These are phyloP conservation scores for Colletotrichum musae DNA, from an alignment of 2,329 filamentous ascomycete genomes.

Conservation along the genomic window DNA sequence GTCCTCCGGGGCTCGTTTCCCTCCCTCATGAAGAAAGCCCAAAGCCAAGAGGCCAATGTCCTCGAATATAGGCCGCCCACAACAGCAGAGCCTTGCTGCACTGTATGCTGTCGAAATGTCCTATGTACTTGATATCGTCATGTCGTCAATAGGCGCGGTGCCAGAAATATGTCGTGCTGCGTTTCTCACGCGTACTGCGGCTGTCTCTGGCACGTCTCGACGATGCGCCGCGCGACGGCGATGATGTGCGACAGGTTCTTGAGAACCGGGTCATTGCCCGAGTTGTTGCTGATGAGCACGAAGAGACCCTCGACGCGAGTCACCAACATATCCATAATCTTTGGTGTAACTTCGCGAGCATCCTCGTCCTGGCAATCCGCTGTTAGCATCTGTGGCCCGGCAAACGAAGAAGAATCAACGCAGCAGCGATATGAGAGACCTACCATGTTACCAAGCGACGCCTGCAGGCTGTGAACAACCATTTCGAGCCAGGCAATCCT, in stretches of 20 bases:
- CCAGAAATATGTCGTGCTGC: conserved; percentile 15
- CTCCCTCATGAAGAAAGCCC: not conserved
- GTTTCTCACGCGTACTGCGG: conserved; percentile 36
- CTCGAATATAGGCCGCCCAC: conserved; percentile 5
- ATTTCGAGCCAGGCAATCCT: conserved; percentile 74
- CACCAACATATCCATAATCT: conserved; percentile 69
- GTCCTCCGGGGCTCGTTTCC: conserved; percentile 7
- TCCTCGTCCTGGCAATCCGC: conserved; percentile 62
- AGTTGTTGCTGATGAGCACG: conserved; percentile 63
- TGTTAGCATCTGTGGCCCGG: conserved; percentile 45
- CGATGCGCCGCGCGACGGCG: conserved; percentile 50
- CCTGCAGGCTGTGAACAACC: conserved; percentile 68
- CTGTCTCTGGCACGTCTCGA: conserved; percentile 44
- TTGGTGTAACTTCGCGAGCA: conserved; percentile 69
- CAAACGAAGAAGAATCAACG: not conserved
- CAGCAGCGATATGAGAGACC: conserved; percentile 48
- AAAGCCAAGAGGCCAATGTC: not conserved
- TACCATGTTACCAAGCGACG: conserved; percentile 65
- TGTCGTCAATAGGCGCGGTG: conserved; percentile 29
- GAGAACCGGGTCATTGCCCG: conserved; percentile 63
- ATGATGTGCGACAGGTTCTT: conserved; percentile 64
- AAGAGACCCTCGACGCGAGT: conserved; percentile 67
- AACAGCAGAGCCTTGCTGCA: conserved; percentile 19
- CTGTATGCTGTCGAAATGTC: conserved; percentile 40
- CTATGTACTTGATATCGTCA: conserved; percentile 43